Base-by-base conservation (phyloP, 2,329 filamentous ascomycete species). In the Neonectria sp. region DNA sequence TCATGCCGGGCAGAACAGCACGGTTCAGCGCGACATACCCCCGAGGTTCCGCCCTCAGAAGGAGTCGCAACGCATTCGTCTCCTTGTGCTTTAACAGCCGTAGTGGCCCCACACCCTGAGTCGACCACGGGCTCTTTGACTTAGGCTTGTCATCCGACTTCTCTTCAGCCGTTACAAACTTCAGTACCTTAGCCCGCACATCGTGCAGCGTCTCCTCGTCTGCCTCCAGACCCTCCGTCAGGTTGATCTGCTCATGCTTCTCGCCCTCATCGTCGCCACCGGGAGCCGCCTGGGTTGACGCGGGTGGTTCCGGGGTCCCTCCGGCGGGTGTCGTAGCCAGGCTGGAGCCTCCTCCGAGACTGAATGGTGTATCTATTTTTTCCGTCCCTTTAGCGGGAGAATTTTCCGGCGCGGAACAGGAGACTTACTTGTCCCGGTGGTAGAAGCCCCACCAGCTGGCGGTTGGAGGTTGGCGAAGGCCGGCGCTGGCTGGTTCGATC, bases 21-120 rank as follows among this genome's bases (percentile, higher is more conserved):
- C 91, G 89, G 81, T 97, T 97, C 75, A 97, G 82, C 4, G 92
- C 87, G 53, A 95, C 84, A 45, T 92, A 88, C 17, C 94, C 94
- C 69, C 90, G 88, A 0, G 93, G 93, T 70, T 95, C 92, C n/a
- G 89, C 89, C 56, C 94, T 90, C 68, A 95, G 82, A 24, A 97
- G 82, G 52, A 96, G 82, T 46, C 94, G 89, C 4, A 91, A 87
- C 31, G 87, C 85, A 24, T 88, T 89, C 0, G 90, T 93, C 17
- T 86, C 85, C 78, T 93, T 92, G 82, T 95, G 88, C 80, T 92
- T 92, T 68, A 97, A 84, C 15, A 97, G 78, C 45, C 92, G 91
- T 59, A 95, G 82, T 12, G 89, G 87, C 0, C 94, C 94, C 8
- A 93, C 83, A 51, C 93, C 94, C 78, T 92, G 89, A 1, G 87